These are phyloP conservation scores for Pseudopithomyces chartarum DNA, from an alignment of 2,329 filamentous ascomycete species.

Conservation along the genomic window DNA sequence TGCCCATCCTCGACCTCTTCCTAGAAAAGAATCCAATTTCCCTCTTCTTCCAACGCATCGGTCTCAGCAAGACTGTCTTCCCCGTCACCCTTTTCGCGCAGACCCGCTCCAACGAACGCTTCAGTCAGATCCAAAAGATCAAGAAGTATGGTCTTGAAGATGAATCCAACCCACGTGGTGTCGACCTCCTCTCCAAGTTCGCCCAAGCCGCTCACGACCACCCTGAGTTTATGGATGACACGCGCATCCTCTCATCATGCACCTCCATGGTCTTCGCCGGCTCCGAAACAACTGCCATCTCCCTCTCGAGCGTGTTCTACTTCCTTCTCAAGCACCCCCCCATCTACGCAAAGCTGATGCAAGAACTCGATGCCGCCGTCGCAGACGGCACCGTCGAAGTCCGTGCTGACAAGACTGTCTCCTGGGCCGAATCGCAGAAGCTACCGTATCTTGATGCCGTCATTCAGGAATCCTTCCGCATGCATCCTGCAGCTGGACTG, in stretches of 20 bases:
- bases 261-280: constrained; percentile 76
- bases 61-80: constrained; percentile 70
- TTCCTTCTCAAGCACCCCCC: constrained; percentile 68
- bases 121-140: constrained; percentile 58
- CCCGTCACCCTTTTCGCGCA: constrained; percentile 75
- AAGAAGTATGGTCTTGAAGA: constrained; percentile 47
- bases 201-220: constrained; percentile 69
- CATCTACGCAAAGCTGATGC: constrained; percentile 60
- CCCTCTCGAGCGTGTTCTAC: constrained; percentile 73
- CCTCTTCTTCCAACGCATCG: constrained; percentile 69
- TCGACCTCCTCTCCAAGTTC: constrained; percentile 73
- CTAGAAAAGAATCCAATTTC: constrained; percentile 77
- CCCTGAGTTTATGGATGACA: constrained; percentile 73
- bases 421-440: constrained; percentile 70
- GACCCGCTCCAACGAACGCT: constrained; percentile 68
- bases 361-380: constrained; percentile 67
- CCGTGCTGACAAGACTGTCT: constrained; percentile 62
- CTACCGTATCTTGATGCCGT: constrained; percentile 78
- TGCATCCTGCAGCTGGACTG: constrained; percentile 75
- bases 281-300: constrained; percentile 80
- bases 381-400: constrained; percentile 53
- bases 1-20: constrained; percentile 71
- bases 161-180: constrained; percentile 43
- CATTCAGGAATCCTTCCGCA: constrained; percentile 76
- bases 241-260: constrained; percentile 71